Base-by-base conservation (phyloP, 768 basidiomycete species). In the Lentinula aciculospora region DNA sequence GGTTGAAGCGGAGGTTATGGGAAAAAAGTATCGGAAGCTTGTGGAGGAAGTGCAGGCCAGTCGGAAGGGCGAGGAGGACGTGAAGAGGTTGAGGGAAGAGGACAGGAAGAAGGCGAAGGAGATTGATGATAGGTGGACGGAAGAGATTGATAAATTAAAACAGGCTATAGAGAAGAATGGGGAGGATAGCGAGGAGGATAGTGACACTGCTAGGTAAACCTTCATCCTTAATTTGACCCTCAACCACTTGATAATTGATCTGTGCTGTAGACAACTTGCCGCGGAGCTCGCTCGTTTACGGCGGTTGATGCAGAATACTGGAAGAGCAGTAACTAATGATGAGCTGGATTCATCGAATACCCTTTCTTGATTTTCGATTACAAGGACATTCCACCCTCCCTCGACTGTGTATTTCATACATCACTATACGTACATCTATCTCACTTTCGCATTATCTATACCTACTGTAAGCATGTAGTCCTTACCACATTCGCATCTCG, bases 201-300 rank as follows among this genome's bases (percentile, higher is more conserved):
- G 71, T 23, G 76, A 76, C 51, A 88, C 83, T 36, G 85, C 90
- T 29, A 75, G 76, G 89, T 87, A 62, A 64, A 86, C 74, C 10
- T 5, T 15, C 3, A 48, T 15, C 9, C 15, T 47, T 34, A 36
- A 27, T 23, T 59, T 27, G 25, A 54, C 59, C 53, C 6, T 45
- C 37, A 27, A 39, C 17, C n/a, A 17, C 15, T 39, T 56, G 45
- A 23, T 9, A 40, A n/a, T 23, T 32, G 17, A 21, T 27, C 59
- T 37, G 53, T 47, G 49, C 50, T 53, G 17, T 61, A 89, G 88
- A 64, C 71, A 73, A 31, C 68, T 91, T 29, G 73, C 86, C 4
- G 73, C 75, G 28, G 89, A 92, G 67, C 74, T 92, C 45, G 79
- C 82, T 49, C 77, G 88, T 58, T 71, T 92, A 65, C 78, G 86